Percentiles rank a stretch among this genome's conserved stretches.
These are phyloP conservation scores for Uronychia binucleata DNA, from an alignment of 73 alveolate genomes.

Conservation along the genomic window DNA sequence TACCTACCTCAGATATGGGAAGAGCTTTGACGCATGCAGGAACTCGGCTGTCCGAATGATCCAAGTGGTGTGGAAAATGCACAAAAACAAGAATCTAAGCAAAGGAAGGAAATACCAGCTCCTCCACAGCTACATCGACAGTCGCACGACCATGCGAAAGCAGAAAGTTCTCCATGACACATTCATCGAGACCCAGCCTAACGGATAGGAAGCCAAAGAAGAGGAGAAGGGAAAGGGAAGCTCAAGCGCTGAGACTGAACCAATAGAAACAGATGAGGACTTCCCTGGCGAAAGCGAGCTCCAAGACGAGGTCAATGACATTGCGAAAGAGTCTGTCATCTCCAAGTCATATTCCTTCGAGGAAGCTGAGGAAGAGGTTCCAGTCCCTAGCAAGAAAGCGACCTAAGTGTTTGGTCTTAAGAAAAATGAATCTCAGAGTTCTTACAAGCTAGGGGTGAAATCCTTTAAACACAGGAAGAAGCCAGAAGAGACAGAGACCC, in stretches of 20 bases:
- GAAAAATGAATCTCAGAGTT: not conserved
- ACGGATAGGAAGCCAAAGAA: not conserved
- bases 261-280: not conserved
- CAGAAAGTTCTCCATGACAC: not conserved
- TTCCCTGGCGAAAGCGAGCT: not conserved
- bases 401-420: not conserved
- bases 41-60: not conserved
- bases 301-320: not conserved
- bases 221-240: not conserved
- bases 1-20: not conserved
- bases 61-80: not conserved
- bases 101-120: not conserved
- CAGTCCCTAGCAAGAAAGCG: not conserved
- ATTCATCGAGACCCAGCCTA: not conserved
- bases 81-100: too few species aligned
- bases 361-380: not conserved
- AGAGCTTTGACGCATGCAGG: not conserved
- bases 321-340: not conserved
- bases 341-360: too few species aligned
- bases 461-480: not conserved
- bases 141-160: not conserved
- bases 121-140: not conserved
- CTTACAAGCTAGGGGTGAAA: not conserved
- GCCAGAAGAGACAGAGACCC: not conserved
- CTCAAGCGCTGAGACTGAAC: not conserved